Base-by-base conservation (phyloP, 2,329 filamentous ascomycete species). In the Colletotrichum orchidophilum region DNA sequence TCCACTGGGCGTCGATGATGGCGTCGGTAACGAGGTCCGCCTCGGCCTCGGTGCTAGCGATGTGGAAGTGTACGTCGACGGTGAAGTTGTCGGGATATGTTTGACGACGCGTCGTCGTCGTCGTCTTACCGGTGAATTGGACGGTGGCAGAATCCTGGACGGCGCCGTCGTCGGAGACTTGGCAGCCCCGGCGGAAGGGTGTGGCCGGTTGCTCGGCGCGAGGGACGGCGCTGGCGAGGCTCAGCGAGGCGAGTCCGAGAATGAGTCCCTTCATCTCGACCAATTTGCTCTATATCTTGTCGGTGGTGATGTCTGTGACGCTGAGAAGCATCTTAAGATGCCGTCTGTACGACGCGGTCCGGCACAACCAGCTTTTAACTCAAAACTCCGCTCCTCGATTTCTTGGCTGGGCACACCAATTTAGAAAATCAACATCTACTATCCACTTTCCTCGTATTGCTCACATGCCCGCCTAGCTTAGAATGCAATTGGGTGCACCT, bases 41-140 rank as follows among this genome's bases (percentile, higher is more conserved):
- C 21, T 78, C 52, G n/a, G 63, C 76, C 21, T 72, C 62, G 24
- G 76, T 77, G 69, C 75, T 77, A 62, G 74, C 71, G 49, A 77
- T 72, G 64, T 77, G 76, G 42, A 77, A 75, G 57, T 77, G 68
- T 6, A 77, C 76, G 54, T 77, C 75, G 4, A 77, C 75, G 11
- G 66, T 74, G 50, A 77, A 70, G 59, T 69, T 75, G 21, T 39
- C 52, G 15, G 76, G 76, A 13, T 76, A 55, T n/a, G 46, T 29
- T 9, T 63, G 70, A 31, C 66, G 66, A 18, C 50, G 55, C n/a
- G 39, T 27, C 2, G 62, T 3, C 57, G 62, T 3, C 57, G 18
- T 18, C 18, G 39, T n/a, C 39, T 50, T 31, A 26, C 18, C 55
- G 15, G 18, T 5, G 50, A 60, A 42, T 11, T 46, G 63, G 18